A percentile compares a stretch with the other conserved stretches of the same genome.
Evolutionary conservation across 1,284 basidiomycete species (phyloP).

Genomic region (Ganoderma sinense): DNA sequence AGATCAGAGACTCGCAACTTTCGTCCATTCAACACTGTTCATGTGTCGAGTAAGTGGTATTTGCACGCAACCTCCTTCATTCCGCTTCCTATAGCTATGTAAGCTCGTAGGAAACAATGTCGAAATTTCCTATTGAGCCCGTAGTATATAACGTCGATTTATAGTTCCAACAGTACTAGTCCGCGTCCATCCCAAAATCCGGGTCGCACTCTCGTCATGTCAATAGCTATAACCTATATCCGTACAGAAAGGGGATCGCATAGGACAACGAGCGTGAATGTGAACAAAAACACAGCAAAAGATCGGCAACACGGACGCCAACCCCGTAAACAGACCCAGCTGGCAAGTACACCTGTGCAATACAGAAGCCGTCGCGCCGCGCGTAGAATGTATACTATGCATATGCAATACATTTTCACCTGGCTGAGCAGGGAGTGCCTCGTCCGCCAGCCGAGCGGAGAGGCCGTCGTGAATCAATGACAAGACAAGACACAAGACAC

Average conservation of each 20-base stretch:
- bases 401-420: not conserved
- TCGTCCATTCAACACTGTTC: too few species aligned
- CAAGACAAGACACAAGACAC: not conserved
- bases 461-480: slow-evolving; percentile 1
- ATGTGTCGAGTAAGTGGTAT: not conserved
- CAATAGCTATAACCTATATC: slow-evolving; percentile 9
- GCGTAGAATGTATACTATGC: not conserved
- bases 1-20: too few species aligned
- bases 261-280: slow-evolving; percentile 34
- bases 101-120: not conserved
- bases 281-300: slow-evolving; percentile 30
- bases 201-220: not conserved
- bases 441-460: not conserved
- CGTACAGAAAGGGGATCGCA: slow-evolving; percentile 29
- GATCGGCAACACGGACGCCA: slow-evolving; percentile 19
- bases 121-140: not conserved
- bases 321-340: slow-evolving; percentile 13
- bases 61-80: not conserved
- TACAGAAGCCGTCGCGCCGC: slow-evolving; percentile 3
- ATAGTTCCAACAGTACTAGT: not conserved
- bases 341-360: not conserved
- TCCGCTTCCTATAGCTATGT: too few species aligned
- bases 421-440: not conserved
- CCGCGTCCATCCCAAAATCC: not conserved
- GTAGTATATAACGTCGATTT: not conserved